phyloP scores from a whole-genome alignment of 2,329 filamentous ascomycete genomes.

The Fusarium coicis region DNA sequence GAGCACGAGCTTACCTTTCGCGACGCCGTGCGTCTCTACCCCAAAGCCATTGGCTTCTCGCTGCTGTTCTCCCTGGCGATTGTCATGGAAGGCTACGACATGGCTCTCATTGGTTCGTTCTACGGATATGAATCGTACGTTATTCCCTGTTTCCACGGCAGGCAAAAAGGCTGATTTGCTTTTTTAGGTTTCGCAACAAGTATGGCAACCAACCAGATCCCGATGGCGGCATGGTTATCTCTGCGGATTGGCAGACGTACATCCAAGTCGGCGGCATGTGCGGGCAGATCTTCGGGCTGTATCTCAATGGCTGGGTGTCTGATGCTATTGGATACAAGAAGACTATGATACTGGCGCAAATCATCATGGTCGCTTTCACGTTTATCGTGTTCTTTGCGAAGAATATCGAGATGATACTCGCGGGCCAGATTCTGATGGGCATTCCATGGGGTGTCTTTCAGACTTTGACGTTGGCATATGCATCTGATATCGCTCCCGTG shows the following conservation, averaged over 20 bases:
- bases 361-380: conserved; percentile 63
- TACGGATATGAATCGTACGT: conserved; percentile 51
- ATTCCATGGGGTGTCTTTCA: conserved; percentile 66
- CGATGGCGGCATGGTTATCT: conserved; percentile 35
- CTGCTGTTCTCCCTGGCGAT: conserved; percentile 55
- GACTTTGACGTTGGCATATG: conserved; percentile 68
- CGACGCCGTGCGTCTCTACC: conserved; percentile 52
- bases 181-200: conserved; percentile 56
- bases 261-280: conserved; percentile 55
- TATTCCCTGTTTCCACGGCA: no score
- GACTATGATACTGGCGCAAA: conserved; percentile 66
- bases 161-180: not conserved
- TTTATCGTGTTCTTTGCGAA: conserved; percentile 69
- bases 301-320: conserved; percentile 70
- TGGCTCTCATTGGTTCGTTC: conserved; percentile 54
- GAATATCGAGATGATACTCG: conserved; percentile 63
- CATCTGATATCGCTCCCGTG: conserved; percentile 74
- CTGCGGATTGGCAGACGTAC: conserved; percentile 48
- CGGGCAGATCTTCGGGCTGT: conserved; percentile 71
- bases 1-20: conserved; percentile 52
- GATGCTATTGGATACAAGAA: conserved; percentile 70
- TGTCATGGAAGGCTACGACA: conserved; percentile 56
- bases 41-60: conserved; percentile 56
- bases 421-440: conserved; percentile 67
- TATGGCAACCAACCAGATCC: conserved; percentile 52